Base-by-base conservation (phyloP, 169 alveolate genomes). In the Cryptosporidium muris region DNA sequence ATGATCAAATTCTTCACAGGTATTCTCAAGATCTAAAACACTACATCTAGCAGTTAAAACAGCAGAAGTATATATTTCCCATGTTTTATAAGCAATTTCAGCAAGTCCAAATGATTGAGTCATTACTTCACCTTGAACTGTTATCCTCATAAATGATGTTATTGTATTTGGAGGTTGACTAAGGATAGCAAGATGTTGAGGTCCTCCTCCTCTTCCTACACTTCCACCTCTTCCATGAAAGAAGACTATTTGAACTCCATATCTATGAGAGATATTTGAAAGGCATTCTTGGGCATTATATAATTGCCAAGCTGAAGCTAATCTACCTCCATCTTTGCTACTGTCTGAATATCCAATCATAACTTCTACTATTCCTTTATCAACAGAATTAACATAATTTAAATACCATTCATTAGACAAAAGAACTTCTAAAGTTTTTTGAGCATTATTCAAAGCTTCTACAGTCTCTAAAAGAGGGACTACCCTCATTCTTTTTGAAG, bases 141-240 rank as follows among this genome's bases (percentile, higher is more conserved):
- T 93, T 48, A 92, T 90, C 42, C 96, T 91, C 82, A 91, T 82
- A 58, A 90, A 89, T 49, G 92, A 91, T 52, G 90, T 93, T 14
- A 93, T 82, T 2, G 96, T 91, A 56, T 92, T 91, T 38, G 89
- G 85, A 4, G 96, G 96, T 82, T 93, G 96, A 25, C 95, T 91
- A 62, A 91, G 65, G 62, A 93, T 82, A 12, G 95, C 95, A 36
- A 91, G 67, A 68, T 93, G 95, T 74, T 90, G 94, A 3, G 96
- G 96, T 2, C 96, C 96, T 3, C 96, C 96, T 11, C 96, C 96
- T 53, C 96, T 80, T 45, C 94, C 91, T 25, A 93, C 90, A 62
- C 93, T 89, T 63, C 96, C 96, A 1, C 96, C 96, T 64, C 96
- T 74, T 3, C 96, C 96, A 66, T 93, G 95, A 90, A 93, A 93